phyloP scores from a whole-genome alignment of 2,329 filamentous ascomycete genomes.

The Apiospora phragmitis region DNA sequence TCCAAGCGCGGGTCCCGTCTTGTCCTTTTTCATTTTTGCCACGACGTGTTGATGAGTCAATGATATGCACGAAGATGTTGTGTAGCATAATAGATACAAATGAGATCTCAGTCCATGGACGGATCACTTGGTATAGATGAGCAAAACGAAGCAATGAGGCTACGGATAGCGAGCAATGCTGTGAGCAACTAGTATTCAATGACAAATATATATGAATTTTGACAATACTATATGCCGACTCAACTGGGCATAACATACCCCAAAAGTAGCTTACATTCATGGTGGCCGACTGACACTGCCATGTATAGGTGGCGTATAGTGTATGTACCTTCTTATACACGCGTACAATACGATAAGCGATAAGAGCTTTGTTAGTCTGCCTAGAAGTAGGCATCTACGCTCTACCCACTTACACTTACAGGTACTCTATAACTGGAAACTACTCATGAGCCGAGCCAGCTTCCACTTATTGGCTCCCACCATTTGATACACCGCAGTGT shows the following conservation, averaged over 20 bases:
- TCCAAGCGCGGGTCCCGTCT: background rate
- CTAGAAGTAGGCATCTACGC: background rate
- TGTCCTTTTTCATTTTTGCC: background rate
- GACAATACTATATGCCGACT: too few species aligned
- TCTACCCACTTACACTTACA: background rate
- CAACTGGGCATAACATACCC: too few species aligned
- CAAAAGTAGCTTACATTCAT: too few species aligned
- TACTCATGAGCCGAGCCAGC: background rate
- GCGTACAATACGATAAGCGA: too few species aligned
- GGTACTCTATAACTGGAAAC: background rate
- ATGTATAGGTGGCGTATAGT: too few species aligned
- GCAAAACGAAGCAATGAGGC: background rate
- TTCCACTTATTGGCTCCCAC: background rate
- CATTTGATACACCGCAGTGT: background rate
- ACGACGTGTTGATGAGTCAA: conserved; percentile 6
- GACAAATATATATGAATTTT: background rate
- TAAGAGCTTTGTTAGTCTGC: background rate
- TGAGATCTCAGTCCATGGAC: background rate
- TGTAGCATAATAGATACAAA: conserved; percentile 2
- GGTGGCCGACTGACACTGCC: too few species aligned
- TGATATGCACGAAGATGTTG: conserved; percentile 1
- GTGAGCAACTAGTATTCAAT: background rate
- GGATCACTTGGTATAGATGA: background rate
- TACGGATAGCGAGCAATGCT: background rate
- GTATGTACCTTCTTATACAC: too few species aligned